Evolutionary conservation across 345 rosid genomes (phyloP), one percentile per base, ranked within the genome.

Genomic region (Salix caprea): DNA sequence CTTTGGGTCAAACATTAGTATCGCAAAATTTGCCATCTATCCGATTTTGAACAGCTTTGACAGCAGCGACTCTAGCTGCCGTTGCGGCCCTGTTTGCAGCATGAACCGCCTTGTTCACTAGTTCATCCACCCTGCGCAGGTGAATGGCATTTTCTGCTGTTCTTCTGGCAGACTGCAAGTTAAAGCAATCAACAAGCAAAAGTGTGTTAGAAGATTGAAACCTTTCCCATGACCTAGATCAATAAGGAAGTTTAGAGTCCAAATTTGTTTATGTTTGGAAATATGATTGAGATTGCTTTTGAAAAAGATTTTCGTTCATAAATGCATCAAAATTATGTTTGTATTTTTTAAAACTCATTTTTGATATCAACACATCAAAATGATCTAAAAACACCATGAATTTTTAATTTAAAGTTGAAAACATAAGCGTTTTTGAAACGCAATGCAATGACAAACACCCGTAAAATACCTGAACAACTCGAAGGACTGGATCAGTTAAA

Each of bases 41-140:
- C 66, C 84, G 91, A 81, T 91, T 95, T 84, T 91, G 99, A 81
- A 92, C 99, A 36, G 97, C 99, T 88, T 87, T 91, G 39, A 95
- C 88, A 1, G 99, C 97, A 32, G 98, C 98, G 71, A 93, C 98
- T 86, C 99, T 87, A 14, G 99, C 98, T 36, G 99, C 99, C 15
- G 97, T 89, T 28, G 97, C 98, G 5, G 98, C 96, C 60, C 91
- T 84, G 70, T 91, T 95, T 21, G 99, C 99, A 18, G 88, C 93
- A 65, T 75, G 75, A 70, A 88, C 91, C 1, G 91, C 87, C 70
- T 85, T 86, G 82, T 86, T 91, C 78, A 95, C 98, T 78, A 84
- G 92, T 39, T 90, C 98, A 71, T 95, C 98, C 65, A 90, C 91
- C 68, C 90, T 82, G 56, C 83, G 79, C 46, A 87, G 79, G 52